Base-by-base conservation (phyloP, 1,284 basidiomycete genomes). In the Pyrrhoderma lamaoense region DNA sequence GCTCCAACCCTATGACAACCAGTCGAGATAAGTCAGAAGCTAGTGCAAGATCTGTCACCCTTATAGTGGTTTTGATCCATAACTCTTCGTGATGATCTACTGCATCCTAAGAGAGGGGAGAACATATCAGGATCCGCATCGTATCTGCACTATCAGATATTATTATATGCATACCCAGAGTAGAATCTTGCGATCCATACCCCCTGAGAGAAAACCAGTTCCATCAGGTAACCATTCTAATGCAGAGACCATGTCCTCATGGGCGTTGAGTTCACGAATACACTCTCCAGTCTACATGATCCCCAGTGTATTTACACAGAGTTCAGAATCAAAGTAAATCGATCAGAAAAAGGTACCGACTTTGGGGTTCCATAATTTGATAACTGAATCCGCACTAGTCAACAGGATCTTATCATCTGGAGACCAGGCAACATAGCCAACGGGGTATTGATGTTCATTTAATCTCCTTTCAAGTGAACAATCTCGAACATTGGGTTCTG, bases 181-280 rank as follows among this genome's bases (percentile, higher is more conserved):
- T 39, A 89, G 78, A 51, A 99, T 82, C 66, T 83, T 85, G 57
- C 84, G 81, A 66, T 99, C 95, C 68, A 96, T 75, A 38, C 88
- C 89, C 42, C 88, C 88, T 3, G 92, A 96, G 56, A 97, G 79
- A 65, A 98, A 98, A 9, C 89, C 89, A 14, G 81, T 81, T 27
- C 88, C 87, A 64, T 96, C 86, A 8, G 92, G 87, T 43, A 94
- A 70, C 92, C 93, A 98, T 38, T 82, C 76, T 39, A 96, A 75
- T 0, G 91, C 82, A 19, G 89, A 89, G 43, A 99, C 89, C 3
- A 84, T 85, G 58, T 97, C 93, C 42, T 71, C 72, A 66, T 98
- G 94, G 37, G 74, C 74, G 3, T 80, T 76, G 39, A 93, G 72
- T 0, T 76, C 77, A 42, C 79, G 74, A 37, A 84, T 70, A 61